Base-by-base conservation (phyloP, 352 stramenopile genomes). In the Globisporangium cylindrosporum region DNA sequence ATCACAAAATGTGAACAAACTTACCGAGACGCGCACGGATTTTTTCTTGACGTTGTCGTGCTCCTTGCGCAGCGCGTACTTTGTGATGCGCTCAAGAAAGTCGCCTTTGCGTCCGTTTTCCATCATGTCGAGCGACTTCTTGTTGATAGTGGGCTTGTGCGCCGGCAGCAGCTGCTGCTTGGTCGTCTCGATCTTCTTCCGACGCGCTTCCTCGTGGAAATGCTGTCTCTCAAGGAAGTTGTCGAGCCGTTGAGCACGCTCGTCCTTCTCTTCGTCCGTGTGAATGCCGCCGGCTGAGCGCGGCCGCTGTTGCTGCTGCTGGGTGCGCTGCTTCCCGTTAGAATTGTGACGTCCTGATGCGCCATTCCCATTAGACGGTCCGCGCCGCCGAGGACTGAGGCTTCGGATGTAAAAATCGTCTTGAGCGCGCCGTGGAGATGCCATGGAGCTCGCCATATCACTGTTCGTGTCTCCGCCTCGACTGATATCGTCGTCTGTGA, bases 31-130 rank as follows among this genome's bases (percentile, higher is more conserved):
- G 38, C 77, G 82, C 10, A 93, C 78, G 0, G 75, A 79, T 58
- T 90, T 94, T 59, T 89, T 92, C 71, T 90, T 92, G 54, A 94
- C 73, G 4, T 81, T 84, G 55, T 90, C 84, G 57, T 94, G 81
- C 74, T 95, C 84, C 69, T 89, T 93, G 49, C 80, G 82, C 49
- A 92, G 74, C 12, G 86, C 84, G 68, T 93, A 90, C 41, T 88
- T 81, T 5, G 82, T 85, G 62, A 95, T 84, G 10, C 88, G 79
- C 68, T 92, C 85, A 9, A 95, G 73, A 64, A 93, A 95, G 60
- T 94, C 86, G 9, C 88, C 86, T 60, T 90, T 92, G 48, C 84
- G 81, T 1, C 82, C 85, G 63, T 93, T 91, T 55, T 86, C 81
- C 84, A 93, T 93, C 78, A 94, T 89, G 18, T 77, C 78, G 27